Conservation (phyloP, 2,329 filamentous ascomycete species). For the Alternaria arborescens region DNA sequence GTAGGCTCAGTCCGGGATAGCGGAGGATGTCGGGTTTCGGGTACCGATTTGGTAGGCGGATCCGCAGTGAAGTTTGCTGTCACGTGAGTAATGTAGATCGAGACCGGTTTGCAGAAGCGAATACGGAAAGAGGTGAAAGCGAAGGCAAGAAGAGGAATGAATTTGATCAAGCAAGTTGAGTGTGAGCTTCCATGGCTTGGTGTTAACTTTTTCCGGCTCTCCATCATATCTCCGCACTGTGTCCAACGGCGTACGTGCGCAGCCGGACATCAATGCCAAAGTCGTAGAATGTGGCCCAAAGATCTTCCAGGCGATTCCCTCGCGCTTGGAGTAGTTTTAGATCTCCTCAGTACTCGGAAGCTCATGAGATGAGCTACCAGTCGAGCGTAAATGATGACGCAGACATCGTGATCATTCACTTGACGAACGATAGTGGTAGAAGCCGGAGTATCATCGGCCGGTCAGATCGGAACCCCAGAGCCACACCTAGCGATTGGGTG, state of each 20-base stretch:
- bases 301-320: fast-evolving
- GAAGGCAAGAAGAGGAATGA: background rate
- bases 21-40: background rate
- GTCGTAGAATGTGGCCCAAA: background rate
- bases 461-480: background rate
- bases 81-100: conserved; percentile 6
- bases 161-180: background rate
- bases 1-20: too few relatives aligned
- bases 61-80: conserved; percentile 5
- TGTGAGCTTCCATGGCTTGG: background rate
- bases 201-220: conserved; percentile 16
- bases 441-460: too few relatives aligned
- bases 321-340: background rate
- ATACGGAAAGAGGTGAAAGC: background rate
- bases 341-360: background rate
- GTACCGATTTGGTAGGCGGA: background rate
- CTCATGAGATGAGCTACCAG: too few relatives aligned
- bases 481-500: background rate
- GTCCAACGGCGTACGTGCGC: background rate
- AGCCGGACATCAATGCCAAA: background rate
- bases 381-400: background rate
- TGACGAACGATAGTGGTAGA: background rate
- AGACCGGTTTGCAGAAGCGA: background rate
- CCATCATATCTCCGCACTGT: conserved; percentile 16
- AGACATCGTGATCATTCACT: background rate